Evolutionary conservation across 805 yeast species (phyloP), one percentile per base, ranked within the genome.

Genomic region (Barnettozyma californica): DNA sequence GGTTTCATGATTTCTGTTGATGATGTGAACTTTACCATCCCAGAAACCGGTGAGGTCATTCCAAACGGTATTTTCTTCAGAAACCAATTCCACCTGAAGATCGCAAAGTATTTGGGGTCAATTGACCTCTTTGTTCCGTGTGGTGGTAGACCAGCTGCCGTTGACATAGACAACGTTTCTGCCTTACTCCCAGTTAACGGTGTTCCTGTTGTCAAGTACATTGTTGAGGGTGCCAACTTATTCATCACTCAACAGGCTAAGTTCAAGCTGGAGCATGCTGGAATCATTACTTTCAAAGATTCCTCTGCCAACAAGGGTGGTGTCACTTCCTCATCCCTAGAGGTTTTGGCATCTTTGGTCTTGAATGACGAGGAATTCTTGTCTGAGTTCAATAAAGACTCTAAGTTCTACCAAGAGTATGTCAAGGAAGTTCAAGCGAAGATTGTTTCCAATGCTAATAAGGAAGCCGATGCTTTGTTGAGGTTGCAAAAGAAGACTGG

Each of bases 221-320:
- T 92, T 64, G 97, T 94, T 49, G 99, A 92, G 72, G 99, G 99
- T 65, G 99, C 99, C 48, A 94, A 92, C 68, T 76, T 92, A 67
- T 94, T 92, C 70, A 84, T 92, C 53, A 89, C 98, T 2, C 98
- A 94, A 71, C 80, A 89, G 36, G 97, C 98, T 45, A 94, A 92
- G 73, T 69, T 92, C 29, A 78, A 80, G 43, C 75, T 92, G 48
- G 99, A 94, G 70, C 72, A 77, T 40, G 94, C 95, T 29, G 98
- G 98, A 36, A 82, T 88, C 45, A 67, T 90, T 46, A 75, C 94
- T 46, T 87, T 88, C 71, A 94, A 94, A 68, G 99, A 92, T 73
- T 96, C 98, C 14, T 87, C 97, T 11, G 90, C 97, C 41, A 92
- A 92, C 71, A 92, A 92, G 71, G 99, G 99, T 62, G 99, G 99